Percentiles rank a stretch among this genome's conserved stretches.
phyloP scores from a whole-genome alignment of 176 grass and related monocot genomes.

The Eragrostis curvula region DNA sequence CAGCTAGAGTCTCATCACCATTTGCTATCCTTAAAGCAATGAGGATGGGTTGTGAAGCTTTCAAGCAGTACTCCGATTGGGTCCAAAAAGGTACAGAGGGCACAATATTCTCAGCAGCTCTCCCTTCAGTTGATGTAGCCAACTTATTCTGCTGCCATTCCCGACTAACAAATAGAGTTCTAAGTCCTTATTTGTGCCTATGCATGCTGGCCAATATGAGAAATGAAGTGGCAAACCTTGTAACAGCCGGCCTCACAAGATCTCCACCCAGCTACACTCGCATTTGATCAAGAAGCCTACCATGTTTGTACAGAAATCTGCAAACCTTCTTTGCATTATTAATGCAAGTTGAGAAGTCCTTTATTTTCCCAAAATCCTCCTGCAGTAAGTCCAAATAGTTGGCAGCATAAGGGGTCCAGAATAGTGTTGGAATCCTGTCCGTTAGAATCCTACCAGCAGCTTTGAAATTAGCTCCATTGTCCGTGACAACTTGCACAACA shows the following conservation, averaged over 20 bases:
- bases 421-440: too few relatives aligned
- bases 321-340: not conserved
- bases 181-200: not conserved
- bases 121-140: not conserved
- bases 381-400: too few relatives aligned
- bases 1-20: not conserved
- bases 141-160: not conserved
- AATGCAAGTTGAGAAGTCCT: too few relatives aligned
- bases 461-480: not conserved
- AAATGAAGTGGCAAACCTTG: slow-evolving; percentile 2
- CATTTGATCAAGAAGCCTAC: not conserved
- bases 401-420: too few relatives aligned
- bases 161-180: not conserved
- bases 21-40: not conserved
- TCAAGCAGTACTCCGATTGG: not conserved
- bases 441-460: too few relatives aligned
- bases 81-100: not conserved
- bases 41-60: not conserved
- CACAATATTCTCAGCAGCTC: not conserved
- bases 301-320: slow-evolving; percentile 17
- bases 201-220: slow-evolving; percentile 13
- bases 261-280: not conserved
- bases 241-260: not conserved
- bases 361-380: too few relatives aligned
- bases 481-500: not conserved